These are phyloP conservation scores for Colletotrichum eremochloae DNA, from an alignment of 2,329 filamentous ascomycete genomes.

Conservation along the genomic window DNA sequence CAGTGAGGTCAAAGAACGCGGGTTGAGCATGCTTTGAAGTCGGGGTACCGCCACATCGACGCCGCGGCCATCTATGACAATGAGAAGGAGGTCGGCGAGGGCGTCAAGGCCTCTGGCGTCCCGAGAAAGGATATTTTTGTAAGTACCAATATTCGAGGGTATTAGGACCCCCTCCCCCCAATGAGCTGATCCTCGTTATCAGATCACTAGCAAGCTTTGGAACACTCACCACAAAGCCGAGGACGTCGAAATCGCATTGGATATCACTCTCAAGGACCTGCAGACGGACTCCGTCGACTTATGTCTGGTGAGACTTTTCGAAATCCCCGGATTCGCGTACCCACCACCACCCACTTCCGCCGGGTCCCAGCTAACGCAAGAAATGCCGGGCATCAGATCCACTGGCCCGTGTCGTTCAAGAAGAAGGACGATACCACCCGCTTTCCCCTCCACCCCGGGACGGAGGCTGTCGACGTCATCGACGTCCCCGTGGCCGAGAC, in stretches of 20 bases:
- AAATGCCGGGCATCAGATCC: conserved; percentile 55
- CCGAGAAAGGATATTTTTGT: conserved; percentile 65
- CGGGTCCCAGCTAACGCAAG: conserved; percentile 6
- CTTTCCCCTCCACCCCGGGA: conserved; percentile 57
- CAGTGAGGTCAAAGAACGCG: conserved; percentile 57
- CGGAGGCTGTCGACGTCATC: conserved; percentile 57
- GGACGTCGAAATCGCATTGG: conserved; percentile 48
- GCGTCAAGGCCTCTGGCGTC: conserved; percentile 61
- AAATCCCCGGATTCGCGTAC: not conserved
- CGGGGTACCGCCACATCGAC: conserved; percentile 72
- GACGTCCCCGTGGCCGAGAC: conserved; percentile 65
- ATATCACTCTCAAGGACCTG: conserved; percentile 49
- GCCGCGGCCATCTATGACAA: conserved; percentile 76
- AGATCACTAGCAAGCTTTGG: conserved; percentile 51
- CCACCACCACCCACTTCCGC: not conserved
- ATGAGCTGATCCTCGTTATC: conserved; percentile 6
- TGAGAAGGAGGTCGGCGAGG: conserved; percentile 65
- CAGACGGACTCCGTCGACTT: conserved; percentile 51
- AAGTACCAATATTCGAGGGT: not conserved
- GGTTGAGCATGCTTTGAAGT: conserved; percentile 68
- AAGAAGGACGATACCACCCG: conserved; percentile 57
- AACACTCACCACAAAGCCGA: conserved; percentile 50
- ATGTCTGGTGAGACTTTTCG: conserved; percentile 45
- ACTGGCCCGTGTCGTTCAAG: conserved; percentile 62
- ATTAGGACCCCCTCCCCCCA: not conserved